phyloP scores from a whole-genome alignment of 345 rosid genomes.

The Bretschneidera sinensis region DNA sequence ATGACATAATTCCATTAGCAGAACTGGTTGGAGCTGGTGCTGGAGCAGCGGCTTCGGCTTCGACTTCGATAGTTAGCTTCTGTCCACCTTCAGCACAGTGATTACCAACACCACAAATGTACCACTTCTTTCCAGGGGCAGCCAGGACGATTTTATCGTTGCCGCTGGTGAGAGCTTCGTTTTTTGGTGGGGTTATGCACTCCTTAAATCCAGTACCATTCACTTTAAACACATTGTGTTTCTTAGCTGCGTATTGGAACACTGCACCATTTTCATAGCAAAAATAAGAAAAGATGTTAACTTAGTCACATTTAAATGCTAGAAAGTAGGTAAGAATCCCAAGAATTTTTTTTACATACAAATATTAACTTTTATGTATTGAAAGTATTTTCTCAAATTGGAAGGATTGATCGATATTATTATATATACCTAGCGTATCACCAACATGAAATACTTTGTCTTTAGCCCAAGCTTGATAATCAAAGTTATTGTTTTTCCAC shows the following conservation, averaged over 20 bases:
- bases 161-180: slow-evolving; percentile 15
- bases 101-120: slow-evolving; percentile 30
- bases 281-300: not conserved
- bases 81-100: slow-evolving; percentile 25
- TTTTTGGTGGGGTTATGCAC: slow-evolving; percentile 17
- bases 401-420: no score
- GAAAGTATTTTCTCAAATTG: no score
- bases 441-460: slow-evolving; percentile 29
- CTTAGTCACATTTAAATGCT: no score
- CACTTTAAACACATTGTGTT: slow-evolving; percentile 36
- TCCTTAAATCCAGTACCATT: slow-evolving; percentile 19
- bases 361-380: no score
- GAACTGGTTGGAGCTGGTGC: slow-evolving; percentile 2
- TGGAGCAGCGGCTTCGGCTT: slow-evolving; percentile 6
- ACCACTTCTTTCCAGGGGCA: slow-evolving; percentile 38
- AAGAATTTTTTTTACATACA: not conserved
- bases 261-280: slow-evolving; percentile 19
- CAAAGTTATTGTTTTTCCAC: slow-evolving; percentile 17
- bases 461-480: slow-evolving; percentile 31
- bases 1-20: not conserved
- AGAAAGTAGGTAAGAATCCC: no score
- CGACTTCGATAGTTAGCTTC: slow-evolving; percentile 33
- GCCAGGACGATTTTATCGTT: slow-evolving; percentile 29
- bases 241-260: slow-evolving; percentile 20
- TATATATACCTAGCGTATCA: slow-evolving; percentile 30